Evolutionary conservation across 768 basidiomycete species (phyloP), one percentile per base, ranked within the genome.

Genomic region (Lentinula sp.): DNA sequence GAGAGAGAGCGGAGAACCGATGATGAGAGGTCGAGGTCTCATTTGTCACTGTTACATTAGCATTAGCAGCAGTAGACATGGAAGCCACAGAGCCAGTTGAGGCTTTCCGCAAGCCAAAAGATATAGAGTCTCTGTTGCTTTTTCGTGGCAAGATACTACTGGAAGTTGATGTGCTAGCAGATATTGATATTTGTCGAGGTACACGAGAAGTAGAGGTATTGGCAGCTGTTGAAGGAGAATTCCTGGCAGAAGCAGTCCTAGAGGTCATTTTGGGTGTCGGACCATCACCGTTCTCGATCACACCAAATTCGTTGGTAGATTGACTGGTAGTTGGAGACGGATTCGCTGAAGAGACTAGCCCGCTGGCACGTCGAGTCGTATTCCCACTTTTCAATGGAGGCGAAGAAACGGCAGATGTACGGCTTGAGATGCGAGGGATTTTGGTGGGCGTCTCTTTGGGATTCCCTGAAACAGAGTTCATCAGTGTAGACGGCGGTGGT

Each of bases 391-490:
- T 86, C 59, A 84, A 71, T 46, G 88, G 81, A 13, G 92, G 92
- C 6, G 91, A 91, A 51, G 84, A 81, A 57, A 81, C 82, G 9
- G 88, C 84, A 4, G 92, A 90, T 2, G 88, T 86, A 37, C 88
- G 83, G 68, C 91, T 91, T n/a, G 91, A 89, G 43, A 95, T 94
- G 28, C 93, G 89, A 51, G 93, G 93, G 67, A 95, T 95, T 76
- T 93, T 95, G 18, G 93, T 95, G 3, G 93, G 93, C 0, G 93
- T 93, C 69, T 93, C 92, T 73, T 93, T 93, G 5, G 82, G 70
- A 60, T 86, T 72, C 9, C 77, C 74, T 32, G 80, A 76, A 2
- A 77, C 67, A 15, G 83, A 76, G 65, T 86, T 88, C 60, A 77
- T 68, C 43, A 82, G 70, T 10, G 81, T 77, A n/a, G 79, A 78